Conservation (phyloP, 192 early-diverging fungal genomes). For the Coemansia sp. region DNA sequence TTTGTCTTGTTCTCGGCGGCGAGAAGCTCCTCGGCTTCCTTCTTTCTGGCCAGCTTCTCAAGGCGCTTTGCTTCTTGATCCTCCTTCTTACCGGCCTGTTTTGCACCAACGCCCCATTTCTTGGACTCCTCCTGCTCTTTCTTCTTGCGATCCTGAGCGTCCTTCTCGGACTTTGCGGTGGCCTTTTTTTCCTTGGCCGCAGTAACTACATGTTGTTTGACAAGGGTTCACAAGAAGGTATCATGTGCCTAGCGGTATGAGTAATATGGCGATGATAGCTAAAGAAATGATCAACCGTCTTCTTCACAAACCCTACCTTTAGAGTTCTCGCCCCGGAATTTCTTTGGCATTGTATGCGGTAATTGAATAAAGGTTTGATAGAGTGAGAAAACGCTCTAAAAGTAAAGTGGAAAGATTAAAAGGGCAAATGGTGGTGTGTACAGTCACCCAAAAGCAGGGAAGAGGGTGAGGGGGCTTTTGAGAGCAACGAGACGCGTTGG, state of each 20-base stretch:
- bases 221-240: too few relatives aligned
- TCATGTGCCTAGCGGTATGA: neutral
- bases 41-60: constrained; percentile 56
- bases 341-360: constrained; percentile 52
- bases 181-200: constrained; percentile 78
- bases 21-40: constrained; percentile 61
- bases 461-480: neutral
- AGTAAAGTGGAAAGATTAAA: neutral
- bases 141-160: constrained; percentile 50
- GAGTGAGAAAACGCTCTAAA: neutral
- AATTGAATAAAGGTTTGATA: neutral
- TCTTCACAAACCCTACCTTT: constrained; percentile 41
- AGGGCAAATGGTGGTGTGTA: neutral
- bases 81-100: constrained; percentile 62
- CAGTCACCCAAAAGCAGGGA: neutral
- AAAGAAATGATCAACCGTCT: too few relatives aligned
- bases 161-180: constrained; percentile 63
- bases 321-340: constrained; percentile 57
- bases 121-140: constrained; percentile 61
- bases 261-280: neutral
- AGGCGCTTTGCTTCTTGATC: constrained; percentile 59
- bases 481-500: neutral
- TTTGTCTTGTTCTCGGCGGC: constrained; percentile 61
- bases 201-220: constrained; percentile 38
- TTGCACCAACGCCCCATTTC: constrained; percentile 69